phyloP scores from a whole-genome alignment of 2,329 filamentous ascomycete genomes.

The Scedosporium dehoogii region DNA sequence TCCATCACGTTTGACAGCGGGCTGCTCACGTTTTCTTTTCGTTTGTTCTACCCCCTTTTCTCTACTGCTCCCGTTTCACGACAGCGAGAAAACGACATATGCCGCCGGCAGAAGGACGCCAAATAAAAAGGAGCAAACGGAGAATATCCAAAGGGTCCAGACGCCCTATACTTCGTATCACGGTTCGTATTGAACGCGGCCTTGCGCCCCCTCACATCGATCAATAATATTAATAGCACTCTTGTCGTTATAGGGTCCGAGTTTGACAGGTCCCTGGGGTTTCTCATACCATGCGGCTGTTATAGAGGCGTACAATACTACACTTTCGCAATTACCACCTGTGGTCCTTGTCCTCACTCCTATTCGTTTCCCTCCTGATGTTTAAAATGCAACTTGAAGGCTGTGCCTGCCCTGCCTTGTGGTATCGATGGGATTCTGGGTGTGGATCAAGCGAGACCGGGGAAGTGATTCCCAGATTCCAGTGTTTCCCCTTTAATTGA shows the following conservation, averaged over 20 bases:
- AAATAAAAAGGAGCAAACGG: too few species aligned
- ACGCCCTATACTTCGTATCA: too few species aligned
- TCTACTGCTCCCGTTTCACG: too few species aligned
- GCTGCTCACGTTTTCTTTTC: neutral
- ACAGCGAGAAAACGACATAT: too few species aligned
- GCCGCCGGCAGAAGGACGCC: too few species aligned
- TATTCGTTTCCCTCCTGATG: neutral
- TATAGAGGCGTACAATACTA: too few species aligned
- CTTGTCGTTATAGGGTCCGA: neutral
- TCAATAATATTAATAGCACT: neutral
- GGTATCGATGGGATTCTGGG: neutral
- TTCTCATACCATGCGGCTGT: neutral
- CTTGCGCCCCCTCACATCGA: neutral
- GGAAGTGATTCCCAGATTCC: neutral
- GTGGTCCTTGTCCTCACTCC: too few species aligned
- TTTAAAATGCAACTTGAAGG: neutral
- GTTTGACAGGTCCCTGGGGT: neutral
- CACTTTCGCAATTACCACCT: too few species aligned
- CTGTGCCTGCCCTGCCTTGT: neutral
- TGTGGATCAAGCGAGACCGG: neutral
- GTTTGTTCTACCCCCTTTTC: neutral
- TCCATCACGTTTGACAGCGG: neutral
- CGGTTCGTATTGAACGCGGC: neutral
- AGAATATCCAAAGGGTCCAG: too few species aligned
- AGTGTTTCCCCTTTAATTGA: neutral